Evolutionary conservation across 2,329 filamentous ascomycete genomes (phyloP).

Genomic region (Ophiocordyceps polyrhachis-furcata): DNA sequence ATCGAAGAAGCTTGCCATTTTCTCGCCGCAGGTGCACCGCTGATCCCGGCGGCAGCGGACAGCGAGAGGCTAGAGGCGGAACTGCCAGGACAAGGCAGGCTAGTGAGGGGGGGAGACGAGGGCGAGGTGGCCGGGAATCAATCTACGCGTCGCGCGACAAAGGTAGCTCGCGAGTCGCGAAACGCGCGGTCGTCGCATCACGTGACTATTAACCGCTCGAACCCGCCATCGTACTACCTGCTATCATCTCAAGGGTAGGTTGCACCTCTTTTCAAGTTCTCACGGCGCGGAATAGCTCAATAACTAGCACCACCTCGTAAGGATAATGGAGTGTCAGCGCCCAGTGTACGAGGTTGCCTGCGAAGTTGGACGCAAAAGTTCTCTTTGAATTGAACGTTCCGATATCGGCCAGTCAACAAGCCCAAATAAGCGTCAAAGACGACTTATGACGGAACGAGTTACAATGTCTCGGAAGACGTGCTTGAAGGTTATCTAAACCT

Average conservation of each 20-base stretch:
- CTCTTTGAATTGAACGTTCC: too few relatives aligned
- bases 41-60: background rate
- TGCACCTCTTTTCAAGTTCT: too few relatives aligned
- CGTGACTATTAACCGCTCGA: background rate
- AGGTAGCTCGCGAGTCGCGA: background rate
- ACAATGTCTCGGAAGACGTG: background rate
- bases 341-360: too few relatives aligned
- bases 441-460: background rate
- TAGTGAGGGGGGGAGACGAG: background rate
- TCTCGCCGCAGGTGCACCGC: background rate
- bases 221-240: too few relatives aligned
- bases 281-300: too few relatives aligned
- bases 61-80: background rate
- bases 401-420: background rate
- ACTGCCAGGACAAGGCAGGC: background rate
- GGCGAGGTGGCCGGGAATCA: slow-evolving; percentile 6
- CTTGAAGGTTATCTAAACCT: background rate
- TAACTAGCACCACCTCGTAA: too few relatives aligned
- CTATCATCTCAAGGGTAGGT: too few relatives aligned
- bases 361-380: too few relatives aligned
- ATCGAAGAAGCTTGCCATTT: slow-evolving; percentile 87
- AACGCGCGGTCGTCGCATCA: background rate
- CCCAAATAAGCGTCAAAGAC: background rate
- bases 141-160: slow-evolving; percentile 11
- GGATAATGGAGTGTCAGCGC: too few relatives aligned